Evolutionary conservation across 2,329 filamentous ascomycete species (phyloP).

Genomic region (Claviceps monticola): DNA sequence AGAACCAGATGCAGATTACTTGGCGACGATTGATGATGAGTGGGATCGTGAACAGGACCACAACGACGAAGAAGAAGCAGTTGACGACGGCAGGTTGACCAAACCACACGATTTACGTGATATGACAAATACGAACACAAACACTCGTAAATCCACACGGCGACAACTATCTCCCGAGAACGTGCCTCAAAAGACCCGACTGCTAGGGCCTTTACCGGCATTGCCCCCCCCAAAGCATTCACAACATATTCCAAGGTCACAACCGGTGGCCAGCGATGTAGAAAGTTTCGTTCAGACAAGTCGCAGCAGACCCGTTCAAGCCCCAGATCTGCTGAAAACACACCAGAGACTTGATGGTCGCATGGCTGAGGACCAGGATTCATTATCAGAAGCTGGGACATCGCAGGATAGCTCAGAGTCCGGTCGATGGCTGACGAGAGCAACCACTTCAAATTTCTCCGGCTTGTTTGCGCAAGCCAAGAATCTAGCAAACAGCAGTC

Average conservation of each 20-base stretch:
- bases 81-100: not conserved
- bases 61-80: slow-evolving; percentile 4
- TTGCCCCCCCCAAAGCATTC: not conserved
- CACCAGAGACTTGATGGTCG: not conserved
- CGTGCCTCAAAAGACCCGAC: not conserved
- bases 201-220: not conserved
- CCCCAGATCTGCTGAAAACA: not conserved
- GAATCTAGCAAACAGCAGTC: slow-evolving; percentile 5
- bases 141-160: slow-evolving; percentile 11
- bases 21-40: not conserved
- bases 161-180: not conserved
- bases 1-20: not conserved
- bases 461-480: slow-evolving; percentile 5
- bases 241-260: not conserved
- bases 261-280: not conserved
- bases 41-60: slow-evolving; percentile 2
- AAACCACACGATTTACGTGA: not conserved
- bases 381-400: not conserved
- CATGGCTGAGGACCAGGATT: not conserved
- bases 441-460: slow-evolving; percentile 4
- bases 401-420: slow-evolving; percentile 4
- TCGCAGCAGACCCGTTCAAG: not conserved
- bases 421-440: slow-evolving; percentile 6
- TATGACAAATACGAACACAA: slow-evolving; percentile 4
- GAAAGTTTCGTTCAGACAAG: not conserved